phyloP scores from a whole-genome alignment of 2,329 filamentous ascomycete genomes.

The Hysterium pulicare region DNA sequence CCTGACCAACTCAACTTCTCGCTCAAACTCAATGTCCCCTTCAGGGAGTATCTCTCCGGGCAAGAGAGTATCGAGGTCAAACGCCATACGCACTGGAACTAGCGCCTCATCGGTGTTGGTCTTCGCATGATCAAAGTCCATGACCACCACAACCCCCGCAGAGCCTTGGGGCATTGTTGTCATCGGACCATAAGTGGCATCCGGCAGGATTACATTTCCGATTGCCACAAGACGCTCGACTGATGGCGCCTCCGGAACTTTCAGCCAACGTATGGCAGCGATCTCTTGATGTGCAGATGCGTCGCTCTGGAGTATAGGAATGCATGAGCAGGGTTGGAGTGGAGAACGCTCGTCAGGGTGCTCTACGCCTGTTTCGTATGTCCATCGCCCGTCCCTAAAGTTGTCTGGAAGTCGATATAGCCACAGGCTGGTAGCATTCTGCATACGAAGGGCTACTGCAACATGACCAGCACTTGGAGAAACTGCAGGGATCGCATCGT shows the following conservation, averaged over 20 bases:
- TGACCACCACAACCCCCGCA: constrained; percentile 35
- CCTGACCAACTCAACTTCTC: constrained; percentile 39
- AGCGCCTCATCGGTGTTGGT: constrained; percentile 18
- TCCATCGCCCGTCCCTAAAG: constrained; percentile 16
- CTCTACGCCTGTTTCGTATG: constrained; percentile 23
- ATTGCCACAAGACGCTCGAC: constrained; percentile 37
- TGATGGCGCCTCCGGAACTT: constrained; percentile 14
- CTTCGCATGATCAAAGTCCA: constrained; percentile 37
- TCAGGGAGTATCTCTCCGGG: constrained; percentile 38
- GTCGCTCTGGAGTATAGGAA: constrained; percentile 31
- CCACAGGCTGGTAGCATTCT: constrained; percentile 38
- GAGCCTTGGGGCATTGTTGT: constrained; percentile 25
- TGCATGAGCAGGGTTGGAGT: constrained; percentile 36
- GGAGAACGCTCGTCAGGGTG: constrained; percentile 25
- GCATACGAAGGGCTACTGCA: constrained; percentile 37
- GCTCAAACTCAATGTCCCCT: constrained; percentile 39
- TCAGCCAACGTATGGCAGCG: constrained; percentile 35
- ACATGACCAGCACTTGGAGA: constrained; percentile 37
- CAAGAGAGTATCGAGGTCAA: constrained; percentile 36
- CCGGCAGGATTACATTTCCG: constrained; percentile 30
- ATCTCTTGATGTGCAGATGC: constrained; percentile 35
- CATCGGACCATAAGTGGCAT: constrained; percentile 21
- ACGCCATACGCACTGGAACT: constrained; percentile 27
- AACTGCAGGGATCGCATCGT: constrained; percentile 40
- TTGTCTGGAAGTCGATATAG: constrained; percentile 35